Evolutionary conservation across 1,284 basidiomycete species (phyloP), one percentile per base, ranked within the genome.

Genomic region (Marasmius fiardii): DNA sequence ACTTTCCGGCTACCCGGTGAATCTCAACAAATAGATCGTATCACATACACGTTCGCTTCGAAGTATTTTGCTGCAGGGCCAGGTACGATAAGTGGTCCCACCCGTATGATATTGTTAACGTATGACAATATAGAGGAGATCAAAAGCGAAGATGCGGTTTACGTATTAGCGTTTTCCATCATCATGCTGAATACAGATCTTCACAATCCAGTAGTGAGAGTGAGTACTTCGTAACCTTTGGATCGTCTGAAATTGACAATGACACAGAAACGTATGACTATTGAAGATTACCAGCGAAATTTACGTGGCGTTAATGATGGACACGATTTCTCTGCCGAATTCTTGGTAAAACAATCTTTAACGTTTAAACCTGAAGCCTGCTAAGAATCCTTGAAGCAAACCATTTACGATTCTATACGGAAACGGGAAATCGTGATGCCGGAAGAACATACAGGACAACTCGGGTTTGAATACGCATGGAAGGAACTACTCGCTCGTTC

Each of bases 381-480:
- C 54, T 51, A 60, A 33, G n/a, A n/a, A n/a, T n/a, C 8, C 56
- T 35, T 26, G 52, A 20, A 94, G 93, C 85, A 88, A 73, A 81
- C 80, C 37, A 93, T 98, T 57, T 99, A 96, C 65, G 95, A 98
- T 61, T 93, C 90, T 3, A 96, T 99, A 65, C 86, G 92, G 48
- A 95, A 92, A 71, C 81, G 87, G 47, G 97, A 99, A 74, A 98
- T 99, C 59, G 84, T 99, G 51, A 92, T 99, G 86, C 96, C 97
- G 0, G 95, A 99, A 72, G 97, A 99, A 67, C 97, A 99, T 67
- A 91, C 88, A 4, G 97, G 97, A 1, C 93, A 95, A 69, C 83
- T 97, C 37, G 97, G 97, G 1, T 99, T 99, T 68, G 97, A 99
- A 65, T 98, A 97, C 68, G 93, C 96, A 5, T 99, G 97, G 97